These are phyloP conservation scores for Gossypium schwendimanii DNA, from an alignment of 441 rosid species.

Conservation along the genomic window DNA sequence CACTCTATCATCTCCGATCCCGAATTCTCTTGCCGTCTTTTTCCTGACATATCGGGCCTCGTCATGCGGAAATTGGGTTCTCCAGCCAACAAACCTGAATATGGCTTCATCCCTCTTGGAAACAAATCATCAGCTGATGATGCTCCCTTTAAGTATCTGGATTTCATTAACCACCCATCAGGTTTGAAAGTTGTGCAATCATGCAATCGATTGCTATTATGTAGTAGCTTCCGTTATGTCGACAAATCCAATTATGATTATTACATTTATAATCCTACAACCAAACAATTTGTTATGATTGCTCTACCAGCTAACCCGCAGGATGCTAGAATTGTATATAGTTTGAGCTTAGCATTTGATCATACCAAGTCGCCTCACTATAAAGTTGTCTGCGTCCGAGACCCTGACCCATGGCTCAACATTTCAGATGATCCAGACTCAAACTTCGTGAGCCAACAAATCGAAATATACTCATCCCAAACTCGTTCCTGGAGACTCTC, in stretches of 20 bases:
- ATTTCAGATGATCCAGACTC: not conserved
- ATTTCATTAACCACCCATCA: constrained; percentile 18
- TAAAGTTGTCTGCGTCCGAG: constrained; percentile 20
- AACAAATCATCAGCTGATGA: no score
- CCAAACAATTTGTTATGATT: constrained; percentile 9
- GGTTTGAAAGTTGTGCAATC: constrained; percentile 24
- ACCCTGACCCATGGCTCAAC: not conserved
- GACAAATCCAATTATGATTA: not conserved
- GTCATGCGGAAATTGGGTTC: not conserved
- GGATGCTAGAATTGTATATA: not conserved
- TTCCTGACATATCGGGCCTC: constrained; percentile 16
- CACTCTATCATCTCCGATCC: constrained; percentile 17
- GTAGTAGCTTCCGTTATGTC: constrained; percentile 9
- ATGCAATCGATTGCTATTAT: constrained; percentile 33
- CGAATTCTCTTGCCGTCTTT: constrained; percentile 11
- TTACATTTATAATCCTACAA: constrained; percentile 32
- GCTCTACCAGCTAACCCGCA: constrained; percentile 3
- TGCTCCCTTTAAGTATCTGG: not conserved
- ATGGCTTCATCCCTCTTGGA: constrained; percentile 13
- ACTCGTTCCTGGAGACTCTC: constrained; percentile 19
- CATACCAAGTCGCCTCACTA: constrained; percentile 23
- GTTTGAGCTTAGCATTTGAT: constrained; percentile 22
- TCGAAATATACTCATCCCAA: constrained; percentile 17
- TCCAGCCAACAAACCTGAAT: not conserved
- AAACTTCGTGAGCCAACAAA: not conserved